Evolutionary conservation across 345 rosid genomes (phyloP).

Genomic region (Sapria himalayana): DNA sequence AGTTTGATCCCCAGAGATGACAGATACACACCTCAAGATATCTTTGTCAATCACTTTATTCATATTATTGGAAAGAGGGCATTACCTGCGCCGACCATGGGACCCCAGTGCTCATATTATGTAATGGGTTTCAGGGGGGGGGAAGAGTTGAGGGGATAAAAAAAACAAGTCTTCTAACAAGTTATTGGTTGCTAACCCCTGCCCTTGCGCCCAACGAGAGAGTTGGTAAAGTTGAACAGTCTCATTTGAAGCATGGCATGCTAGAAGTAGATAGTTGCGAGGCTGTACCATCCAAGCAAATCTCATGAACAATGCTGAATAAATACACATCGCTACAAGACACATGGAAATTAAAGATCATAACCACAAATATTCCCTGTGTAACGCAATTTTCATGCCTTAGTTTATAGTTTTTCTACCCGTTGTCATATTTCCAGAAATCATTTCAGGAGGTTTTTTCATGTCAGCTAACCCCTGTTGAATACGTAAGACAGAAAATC

Average conservation of each 20-base stretch:
- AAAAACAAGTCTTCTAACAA: too few species aligned
- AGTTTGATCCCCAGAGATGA: too few species aligned
- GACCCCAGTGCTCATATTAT: too few species aligned
- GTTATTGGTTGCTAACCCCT: conserved; percentile 14
- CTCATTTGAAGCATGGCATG: conserved; percentile 92
- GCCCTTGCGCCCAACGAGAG: conserved; percentile 54
- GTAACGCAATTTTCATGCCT: too few species aligned
- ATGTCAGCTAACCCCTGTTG: conserved; percentile 73
- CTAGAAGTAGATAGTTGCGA: conserved; percentile 62
- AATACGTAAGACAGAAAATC: conserved; percentile 4
- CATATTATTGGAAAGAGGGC: too few species aligned
- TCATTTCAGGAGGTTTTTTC: conserved; percentile 88
- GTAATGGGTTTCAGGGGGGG: too few species aligned
- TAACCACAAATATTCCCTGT: background rate
- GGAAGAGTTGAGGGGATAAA: too few species aligned
- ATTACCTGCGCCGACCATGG: too few species aligned
- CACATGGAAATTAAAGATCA: background rate
- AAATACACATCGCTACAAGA: conserved; percentile 52
- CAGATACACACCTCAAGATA: too few species aligned
- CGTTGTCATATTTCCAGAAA: conserved; percentile 74
- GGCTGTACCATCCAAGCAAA: conserved; percentile 91
- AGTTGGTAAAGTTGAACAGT: conserved; percentile 84
- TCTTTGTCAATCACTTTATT: too few species aligned
- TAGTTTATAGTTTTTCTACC: conserved; percentile 19
- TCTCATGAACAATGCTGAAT: conserved; percentile 68